Base-by-base conservation (phyloP, 2,329 filamentous ascomycete genomes). In the Fusarium veterinarium region DNA sequence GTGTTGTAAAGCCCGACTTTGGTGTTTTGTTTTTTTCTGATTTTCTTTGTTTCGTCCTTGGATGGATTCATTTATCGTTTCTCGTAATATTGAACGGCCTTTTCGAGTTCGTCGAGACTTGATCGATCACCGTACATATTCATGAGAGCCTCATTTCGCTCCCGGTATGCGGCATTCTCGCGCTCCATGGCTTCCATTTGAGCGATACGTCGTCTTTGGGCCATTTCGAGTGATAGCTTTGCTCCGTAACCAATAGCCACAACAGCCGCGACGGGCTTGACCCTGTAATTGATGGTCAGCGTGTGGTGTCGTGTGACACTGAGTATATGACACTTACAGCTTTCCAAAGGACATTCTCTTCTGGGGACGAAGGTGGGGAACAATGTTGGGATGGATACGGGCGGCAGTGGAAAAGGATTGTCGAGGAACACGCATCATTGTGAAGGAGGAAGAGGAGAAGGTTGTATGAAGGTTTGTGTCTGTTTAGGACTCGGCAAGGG, bases 91-190 rank as follows among this genome's bases (percentile, higher is more conserved):
- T 82, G 78, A 58, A 88, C 81, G 5, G 86, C 86, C 49, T 81
- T 83, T 75, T 88, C 84, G 37, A 88, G 79, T 69, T 84, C 84
- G 31, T 84, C 82, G 8, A 88, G 79, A 69, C 83, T 87, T 33
- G 83, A 83, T 19, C 86, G 82, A 67, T 86, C 85, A 51, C 86
- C 85, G 65, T 88, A 88, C 63, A 86, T 83, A 40, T 87, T 83
- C 78, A 86, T 80, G 69, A 88, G 78, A 61, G 84, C 79, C 25
- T 83, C 81, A 65, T 86, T 82, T 52, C 79, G 79, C 42, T 79
- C 78, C 67, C 79, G 80, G 57, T 77, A 79, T 57, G 81, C 80
- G n/a, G 74, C 76, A 41, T 81, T 80, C 46, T 81, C 73, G 60
- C 79, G 78, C 63, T 84, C 81, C 23, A 71, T 77, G 60, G 76